Conservation (phyloP, 2,329 filamentous ascomycete genomes). For the Plenodomus tracheiphilus region DNA sequence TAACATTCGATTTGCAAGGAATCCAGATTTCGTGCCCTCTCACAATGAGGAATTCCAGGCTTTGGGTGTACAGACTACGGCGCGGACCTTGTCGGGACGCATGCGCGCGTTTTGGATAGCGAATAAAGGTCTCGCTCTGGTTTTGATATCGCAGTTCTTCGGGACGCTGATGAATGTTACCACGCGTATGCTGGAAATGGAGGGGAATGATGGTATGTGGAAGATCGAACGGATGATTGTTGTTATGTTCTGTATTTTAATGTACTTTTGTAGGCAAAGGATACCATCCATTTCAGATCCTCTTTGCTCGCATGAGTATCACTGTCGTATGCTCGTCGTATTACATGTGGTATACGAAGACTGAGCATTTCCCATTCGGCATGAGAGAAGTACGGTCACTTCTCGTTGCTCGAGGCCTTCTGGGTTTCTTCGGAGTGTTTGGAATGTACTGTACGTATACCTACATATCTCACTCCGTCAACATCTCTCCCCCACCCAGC, state of each 20-base stretch:
- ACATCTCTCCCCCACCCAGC: not conserved
- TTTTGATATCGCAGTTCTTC: constrained; percentile 78
- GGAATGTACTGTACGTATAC: constrained; percentile 67
- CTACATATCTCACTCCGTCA: not conserved
- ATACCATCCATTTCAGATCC: constrained; percentile 77
- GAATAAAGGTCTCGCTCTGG: constrained; percentile 74
- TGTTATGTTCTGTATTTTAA: no score
- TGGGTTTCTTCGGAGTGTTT: constrained; percentile 77
- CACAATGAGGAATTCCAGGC: constrained; percentile 18
- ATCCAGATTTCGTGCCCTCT: constrained; percentile 19
- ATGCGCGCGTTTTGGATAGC: constrained; percentile 57
- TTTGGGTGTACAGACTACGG: constrained; percentile 28
- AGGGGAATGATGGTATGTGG: constrained; percentile 59
- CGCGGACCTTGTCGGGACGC: constrained; percentile 21
- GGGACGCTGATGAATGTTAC: constrained; percentile 84
- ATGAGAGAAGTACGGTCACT: constrained; percentile 67
- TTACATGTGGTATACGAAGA: constrained; percentile 74
- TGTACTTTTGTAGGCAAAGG: constrained; percentile 52
- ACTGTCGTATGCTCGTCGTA: constrained; percentile 67
- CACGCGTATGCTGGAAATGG: constrained; percentile 72
- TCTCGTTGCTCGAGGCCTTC: constrained; percentile 68
- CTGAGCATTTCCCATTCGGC: constrained; percentile 73
- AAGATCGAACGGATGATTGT: not conserved
- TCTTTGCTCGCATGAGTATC: constrained; percentile 78
- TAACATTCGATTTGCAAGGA: constrained; percentile 31